These are phyloP conservation scores for Leishmania martiniquensis DNA, from an alignment of 208 protist genomes.

Conservation along the genomic window DNA sequence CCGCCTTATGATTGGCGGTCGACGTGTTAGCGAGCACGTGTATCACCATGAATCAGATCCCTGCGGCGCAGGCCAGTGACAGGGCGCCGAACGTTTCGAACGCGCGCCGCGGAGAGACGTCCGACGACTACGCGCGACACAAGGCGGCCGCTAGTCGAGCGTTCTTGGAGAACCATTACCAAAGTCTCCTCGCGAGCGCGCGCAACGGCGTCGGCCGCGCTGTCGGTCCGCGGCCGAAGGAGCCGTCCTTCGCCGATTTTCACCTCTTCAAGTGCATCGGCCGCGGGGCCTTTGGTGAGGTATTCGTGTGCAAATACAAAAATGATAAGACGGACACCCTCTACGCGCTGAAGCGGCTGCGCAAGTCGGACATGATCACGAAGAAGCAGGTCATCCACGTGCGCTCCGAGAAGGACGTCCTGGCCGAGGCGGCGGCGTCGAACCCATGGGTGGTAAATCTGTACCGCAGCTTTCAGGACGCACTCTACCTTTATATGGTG, in stretches of 20 bases:
- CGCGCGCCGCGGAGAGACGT: conserved; percentile 55
- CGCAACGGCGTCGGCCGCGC: conserved; percentile 51
- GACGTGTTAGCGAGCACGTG: background rate
- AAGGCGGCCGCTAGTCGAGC: conserved; percentile 89
- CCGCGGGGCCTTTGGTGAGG: conserved; percentile 91
- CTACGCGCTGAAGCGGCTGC: conserved; percentile 91
- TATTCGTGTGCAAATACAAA: conserved; percentile 87
- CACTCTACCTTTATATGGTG: conserved; percentile 93
- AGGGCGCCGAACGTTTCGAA: conserved; percentile 39
- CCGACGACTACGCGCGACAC: conserved; percentile 75
- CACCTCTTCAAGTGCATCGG: conserved; percentile 90
- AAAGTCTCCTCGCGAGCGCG: conserved; percentile 61
- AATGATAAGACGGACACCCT: conserved; percentile 67
- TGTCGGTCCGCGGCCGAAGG: conserved; percentile 72
- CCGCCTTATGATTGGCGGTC: background rate
- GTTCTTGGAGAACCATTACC: conserved; percentile 88
- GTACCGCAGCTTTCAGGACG: conserved; percentile 93
- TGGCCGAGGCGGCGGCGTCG: conserved; percentile 74
- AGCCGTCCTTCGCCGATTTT: conserved; percentile 82
- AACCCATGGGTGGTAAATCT: conserved; percentile 93
- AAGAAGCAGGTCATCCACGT: conserved; percentile 91
- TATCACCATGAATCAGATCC: conserved; percentile 6
- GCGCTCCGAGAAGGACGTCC: conserved; percentile 90
- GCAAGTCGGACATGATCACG: conserved; percentile 93
- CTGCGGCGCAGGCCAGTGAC: background rate